These are phyloP conservation scores for Plantago major DNA, from an alignment of 257 asterid genomes.

Conservation along the genomic window DNA sequence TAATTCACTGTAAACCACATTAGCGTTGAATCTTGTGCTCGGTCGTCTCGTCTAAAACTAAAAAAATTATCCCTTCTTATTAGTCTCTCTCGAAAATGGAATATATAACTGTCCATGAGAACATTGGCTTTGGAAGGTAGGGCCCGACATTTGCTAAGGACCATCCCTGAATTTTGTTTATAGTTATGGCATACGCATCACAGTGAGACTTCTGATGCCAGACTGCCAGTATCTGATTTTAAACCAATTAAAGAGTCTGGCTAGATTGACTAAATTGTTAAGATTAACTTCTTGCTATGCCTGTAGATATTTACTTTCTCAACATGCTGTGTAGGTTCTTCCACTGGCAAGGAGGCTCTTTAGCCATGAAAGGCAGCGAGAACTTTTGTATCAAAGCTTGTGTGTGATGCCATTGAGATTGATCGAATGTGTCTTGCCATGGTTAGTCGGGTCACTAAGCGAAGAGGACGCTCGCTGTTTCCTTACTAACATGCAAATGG, in stretches of 20 bases:
- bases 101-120: too few species aligned
- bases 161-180: too few species aligned
- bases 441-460: constrained; percentile 82
- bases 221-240: too few species aligned
- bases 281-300: constrained; percentile 9
- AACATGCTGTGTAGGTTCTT: constrained; percentile 58
- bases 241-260: neutral
- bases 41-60: too few species aligned
- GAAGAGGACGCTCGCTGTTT: constrained; percentile 83
- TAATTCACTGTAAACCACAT: too few species aligned
- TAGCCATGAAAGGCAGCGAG: constrained; percentile 73
- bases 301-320: constrained; percentile 19
- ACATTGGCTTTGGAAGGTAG: too few species aligned
- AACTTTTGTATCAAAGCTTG: constrained; percentile 79
- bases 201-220: too few species aligned
- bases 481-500: constrained; percentile 81
- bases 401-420: constrained; percentile 97
- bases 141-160: too few species aligned
- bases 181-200: too few species aligned
- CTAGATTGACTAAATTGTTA: constrained; percentile 5
- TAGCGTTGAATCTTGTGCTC: too few species aligned
- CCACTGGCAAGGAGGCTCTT: constrained; percentile 85
- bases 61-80: too few species aligned
- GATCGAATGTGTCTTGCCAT: constrained; percentile 89
- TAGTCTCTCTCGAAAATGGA: too few species aligned